These are phyloP conservation scores for Scleroderma citrinum DNA, from an alignment of 768 basidiomycete species.

Conservation along the genomic window DNA sequence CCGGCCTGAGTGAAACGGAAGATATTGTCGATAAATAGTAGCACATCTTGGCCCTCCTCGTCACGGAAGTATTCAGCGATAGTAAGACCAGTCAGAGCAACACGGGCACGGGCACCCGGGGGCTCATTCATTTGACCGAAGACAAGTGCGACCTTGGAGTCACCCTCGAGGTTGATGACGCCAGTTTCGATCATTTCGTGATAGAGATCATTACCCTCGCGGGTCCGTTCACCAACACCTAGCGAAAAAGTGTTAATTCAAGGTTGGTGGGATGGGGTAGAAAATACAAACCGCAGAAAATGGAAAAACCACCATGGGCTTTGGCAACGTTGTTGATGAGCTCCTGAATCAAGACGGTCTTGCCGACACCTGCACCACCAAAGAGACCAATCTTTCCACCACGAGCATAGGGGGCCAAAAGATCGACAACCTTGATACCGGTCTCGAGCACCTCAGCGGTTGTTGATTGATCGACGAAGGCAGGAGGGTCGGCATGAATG, in stretches of 20 bases:
- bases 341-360: slow-evolving; percentile 99
- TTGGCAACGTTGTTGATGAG: slow-evolving; percentile 99
- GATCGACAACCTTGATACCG: slow-evolving; percentile 99
- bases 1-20: slow-evolving; percentile 99
- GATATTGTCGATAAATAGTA: slow-evolving; percentile 99
- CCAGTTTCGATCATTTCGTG: slow-evolving; percentile 99
- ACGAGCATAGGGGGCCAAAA: slow-evolving; percentile 98
- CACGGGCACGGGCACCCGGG: slow-evolving; percentile 99
- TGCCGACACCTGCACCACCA: slow-evolving; percentile 99
- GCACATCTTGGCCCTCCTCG: slow-evolving; percentile 99
- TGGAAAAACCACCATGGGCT: slow-evolving; percentile 99
- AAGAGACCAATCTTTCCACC: slow-evolving; percentile 99
- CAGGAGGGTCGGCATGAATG: slow-evolving; percentile 96
- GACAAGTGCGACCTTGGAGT: slow-evolving; percentile 99
- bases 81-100: slow-evolving; percentile 97
- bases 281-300: slow-evolving; percentile 77
- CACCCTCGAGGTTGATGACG: slow-evolving; percentile 99
- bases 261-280: neutral
- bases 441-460: slow-evolving; percentile 99
- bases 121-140: slow-evolving; percentile 99
- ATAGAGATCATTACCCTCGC: slow-evolving; percentile 99
- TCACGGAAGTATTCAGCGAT: slow-evolving; percentile 99
- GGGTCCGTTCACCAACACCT: slow-evolving; percentile 99
- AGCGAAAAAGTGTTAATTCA: slow-evolving; percentile 7
- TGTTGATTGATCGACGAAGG: slow-evolving; percentile 98